Evolutionary conservation across 805 yeast species (phyloP), one percentile per base, ranked within the genome.

Genomic region (Nakazawaea peltata): DNA sequence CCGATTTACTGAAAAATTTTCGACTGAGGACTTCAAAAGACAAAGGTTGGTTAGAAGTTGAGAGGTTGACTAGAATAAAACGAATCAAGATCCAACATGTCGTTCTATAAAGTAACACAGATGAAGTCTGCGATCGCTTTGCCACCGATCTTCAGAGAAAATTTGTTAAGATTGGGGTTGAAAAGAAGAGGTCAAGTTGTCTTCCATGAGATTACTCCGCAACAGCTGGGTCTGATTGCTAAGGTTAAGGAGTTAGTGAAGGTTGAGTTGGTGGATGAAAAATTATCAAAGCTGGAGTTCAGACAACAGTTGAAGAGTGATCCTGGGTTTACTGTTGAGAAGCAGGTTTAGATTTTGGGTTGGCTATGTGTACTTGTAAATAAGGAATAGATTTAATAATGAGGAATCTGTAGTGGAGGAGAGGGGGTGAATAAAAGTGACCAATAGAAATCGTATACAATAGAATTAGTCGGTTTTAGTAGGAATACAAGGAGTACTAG

Each of bases 121-220:
- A 61, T 69, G 34, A 74, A 94, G 53, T 87, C 97, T 2, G 69
- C 86, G 5, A 87, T 90, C 42, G 96, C 95, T 1, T 67, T 86
- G 49, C 94, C 96, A 10, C 71, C 76, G 37, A 59, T 65, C 28
- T 71, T 71, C 39, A 74, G 80, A 44, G 71, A 71, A 40, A 77
- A 87, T 7, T 74, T 85, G 19, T 61, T 68, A 39, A 69, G 81
- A 6, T 64, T 90, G 41, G 97, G 97, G 0, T 71, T 90, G 35
- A 71, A 67, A 36, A 75, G 69, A 48, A 75, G 92, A 47, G 84
- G 88, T 35, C 77, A 78, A 26, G 71, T 79, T 2, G 78, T 76
- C 2, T 88, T 81, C 58, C 88, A 77, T 49, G 59, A 62, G 31
- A 85, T 83, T 4, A 68, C 81, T 10, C 87, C 94, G 12, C 73